Conservation (phyloP, 2,329 filamentous ascomycete genomes). For the Aspergillus thermomutatus region DNA sequence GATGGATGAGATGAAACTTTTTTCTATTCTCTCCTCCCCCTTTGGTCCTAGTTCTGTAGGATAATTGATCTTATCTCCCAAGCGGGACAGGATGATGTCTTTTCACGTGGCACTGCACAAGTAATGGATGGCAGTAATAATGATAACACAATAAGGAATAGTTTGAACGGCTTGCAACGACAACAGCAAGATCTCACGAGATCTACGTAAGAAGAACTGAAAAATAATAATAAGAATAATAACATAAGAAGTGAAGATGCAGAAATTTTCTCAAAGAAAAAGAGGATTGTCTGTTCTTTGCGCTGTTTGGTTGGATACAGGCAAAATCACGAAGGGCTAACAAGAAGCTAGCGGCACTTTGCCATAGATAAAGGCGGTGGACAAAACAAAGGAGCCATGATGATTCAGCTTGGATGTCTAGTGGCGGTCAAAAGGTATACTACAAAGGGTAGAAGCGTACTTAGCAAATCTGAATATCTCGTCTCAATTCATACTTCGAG, state of each 20-base stretch:
- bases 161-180: background rate
- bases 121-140: background rate
- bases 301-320: background rate
- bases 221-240: background rate
- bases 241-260: background rate
- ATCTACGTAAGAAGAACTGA: background rate
- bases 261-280: background rate
- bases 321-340: background rate
- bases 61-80: background rate
- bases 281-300: background rate
- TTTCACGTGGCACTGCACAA: background rate
- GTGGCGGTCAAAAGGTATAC: background rate
- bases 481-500: too few species aligned
- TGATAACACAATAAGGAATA: background rate
- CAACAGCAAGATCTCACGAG: background rate
- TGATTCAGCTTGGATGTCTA: too few species aligned
- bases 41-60: background rate
- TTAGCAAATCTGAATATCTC: background rate
- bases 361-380: background rate
- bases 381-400: background rate
- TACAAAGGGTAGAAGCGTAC: background rate
- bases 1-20: background rate
- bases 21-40: background rate
- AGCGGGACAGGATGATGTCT: background rate
- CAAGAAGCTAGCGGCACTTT: background rate